Evolutionary conservation across 1,139 yeast genomes (phyloP).

Genomic region (Chernovozyma aurita): DNA sequence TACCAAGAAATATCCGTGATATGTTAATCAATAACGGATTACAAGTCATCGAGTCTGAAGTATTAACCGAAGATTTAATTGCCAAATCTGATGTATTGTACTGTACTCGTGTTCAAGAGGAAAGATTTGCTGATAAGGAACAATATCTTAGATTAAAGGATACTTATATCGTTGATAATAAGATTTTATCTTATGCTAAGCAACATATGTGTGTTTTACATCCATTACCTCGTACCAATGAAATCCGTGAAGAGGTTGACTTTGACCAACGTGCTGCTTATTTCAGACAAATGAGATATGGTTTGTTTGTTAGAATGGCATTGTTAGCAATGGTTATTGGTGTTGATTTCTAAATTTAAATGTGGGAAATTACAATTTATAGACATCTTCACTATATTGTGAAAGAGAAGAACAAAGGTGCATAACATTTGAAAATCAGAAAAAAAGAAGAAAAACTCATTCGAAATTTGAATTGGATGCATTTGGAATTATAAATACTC

Average conservation of each 20-base stretch:
- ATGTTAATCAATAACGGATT: constrained; percentile 64
- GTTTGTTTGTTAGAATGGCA: constrained; percentile 98
- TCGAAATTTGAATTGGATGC: not conserved
- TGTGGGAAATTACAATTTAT: too few species aligned
- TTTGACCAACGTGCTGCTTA: constrained; percentile 99
- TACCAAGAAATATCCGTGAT: constrained; percentile 70
- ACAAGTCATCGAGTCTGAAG: constrained; percentile 69
- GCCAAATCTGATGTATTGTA: constrained; percentile 90
- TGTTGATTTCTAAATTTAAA: constrained; percentile 45
- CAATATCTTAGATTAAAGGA: constrained; percentile 90
- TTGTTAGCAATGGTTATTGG: constrained; percentile 97
- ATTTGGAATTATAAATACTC: constrained; percentile 13
- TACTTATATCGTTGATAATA: constrained; percentile 88
- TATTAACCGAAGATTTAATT: constrained; percentile 76
- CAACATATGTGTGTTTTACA: constrained; percentile 99
- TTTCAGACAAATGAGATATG: constrained; percentile 99
- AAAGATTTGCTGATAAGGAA: constrained; percentile 73
- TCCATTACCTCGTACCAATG: constrained; percentile 96
- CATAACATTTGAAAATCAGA: too few species aligned
- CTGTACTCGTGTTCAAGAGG: constrained; percentile 98
- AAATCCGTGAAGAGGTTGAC: constrained; percentile 96
- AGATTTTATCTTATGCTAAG: constrained; percentile 85
- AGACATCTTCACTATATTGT: too few species aligned
- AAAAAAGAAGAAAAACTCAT: not conserved
- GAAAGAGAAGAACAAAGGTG: too few species aligned